Conservation (phyloP, 2,329 filamentous ascomycete genomes). For the Apiospora saccharicola region DNA sequence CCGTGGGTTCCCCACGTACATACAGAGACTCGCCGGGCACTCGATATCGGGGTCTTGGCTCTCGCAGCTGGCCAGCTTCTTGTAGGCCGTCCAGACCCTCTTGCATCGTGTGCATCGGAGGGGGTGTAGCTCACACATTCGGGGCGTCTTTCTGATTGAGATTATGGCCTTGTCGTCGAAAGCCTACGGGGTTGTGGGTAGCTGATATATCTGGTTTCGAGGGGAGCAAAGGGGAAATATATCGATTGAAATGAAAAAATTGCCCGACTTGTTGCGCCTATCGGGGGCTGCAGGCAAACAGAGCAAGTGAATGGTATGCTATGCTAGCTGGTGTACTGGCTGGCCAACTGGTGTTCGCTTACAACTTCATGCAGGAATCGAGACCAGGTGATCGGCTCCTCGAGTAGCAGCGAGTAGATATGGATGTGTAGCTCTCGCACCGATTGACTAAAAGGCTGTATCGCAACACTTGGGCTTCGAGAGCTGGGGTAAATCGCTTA, state of each 20-base stretch:
- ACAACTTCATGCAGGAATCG: neutral
- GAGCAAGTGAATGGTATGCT: neutral
- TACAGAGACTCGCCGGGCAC: conserved; percentile 46
- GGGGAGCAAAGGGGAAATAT: neutral
- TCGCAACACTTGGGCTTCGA: conserved; percentile 9
- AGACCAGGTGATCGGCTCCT: neutral
- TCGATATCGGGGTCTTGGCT: conserved; percentile 38
- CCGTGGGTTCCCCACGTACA: conserved; percentile 46
- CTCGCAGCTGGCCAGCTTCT: conserved; percentile 48
- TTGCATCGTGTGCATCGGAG: conserved; percentile 44
- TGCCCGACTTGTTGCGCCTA: neutral
- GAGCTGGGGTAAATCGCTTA: neutral
- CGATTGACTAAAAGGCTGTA: neutral
- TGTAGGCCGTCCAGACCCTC: conserved; percentile 42
- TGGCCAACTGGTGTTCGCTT: neutral
- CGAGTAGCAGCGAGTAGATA: conserved; percentile 3
- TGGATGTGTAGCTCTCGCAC: neutral
- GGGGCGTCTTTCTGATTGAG: neutral
- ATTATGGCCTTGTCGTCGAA: neutral
- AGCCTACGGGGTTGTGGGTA: neutral
- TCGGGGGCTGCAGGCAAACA: neutral
- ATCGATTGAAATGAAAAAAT: neutral
- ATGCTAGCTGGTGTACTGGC: neutral
- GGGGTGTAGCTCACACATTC: conserved; percentile 49
- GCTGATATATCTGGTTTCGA: neutral